phyloP scores from a whole-genome alignment of 2,329 filamentous ascomycete species.

The Pseudohalonectria lignicola region DNA sequence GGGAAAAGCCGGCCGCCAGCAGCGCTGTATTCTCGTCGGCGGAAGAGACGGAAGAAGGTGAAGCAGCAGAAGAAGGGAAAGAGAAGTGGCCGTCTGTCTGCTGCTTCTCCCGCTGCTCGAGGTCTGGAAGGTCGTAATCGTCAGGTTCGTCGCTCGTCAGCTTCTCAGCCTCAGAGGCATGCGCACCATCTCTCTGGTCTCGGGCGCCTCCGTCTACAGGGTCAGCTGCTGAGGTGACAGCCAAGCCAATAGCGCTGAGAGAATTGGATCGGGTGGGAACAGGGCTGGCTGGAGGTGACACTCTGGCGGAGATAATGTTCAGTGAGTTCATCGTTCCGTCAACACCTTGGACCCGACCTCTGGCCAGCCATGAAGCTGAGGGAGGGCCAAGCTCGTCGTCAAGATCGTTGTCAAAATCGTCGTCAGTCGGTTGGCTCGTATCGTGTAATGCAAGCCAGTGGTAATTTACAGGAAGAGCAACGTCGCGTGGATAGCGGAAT shows the following conservation, averaged over 20 bases:
- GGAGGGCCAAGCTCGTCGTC: no score
- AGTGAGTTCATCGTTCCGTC: slow-evolving; percentile 82
- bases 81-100: slow-evolving; percentile 9
- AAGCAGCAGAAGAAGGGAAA: background rate
- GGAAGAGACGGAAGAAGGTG: background rate
- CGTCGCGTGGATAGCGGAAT: no score
- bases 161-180: slow-evolving; percentile 15
- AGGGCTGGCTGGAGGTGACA: slow-evolving; percentile 50
- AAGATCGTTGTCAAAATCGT: no score
- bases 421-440: no score
- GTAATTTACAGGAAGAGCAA: no score
- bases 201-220: slow-evolving; percentile 16
- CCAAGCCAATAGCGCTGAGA: slow-evolving; percentile 39
- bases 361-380: slow-evolving; percentile 43
- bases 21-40: slow-evolving; percentile 62
- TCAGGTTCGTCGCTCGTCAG: slow-evolving; percentile 19
- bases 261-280: slow-evolving; percentile 50
- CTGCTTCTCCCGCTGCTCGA: slow-evolving; percentile 11
- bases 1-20: slow-evolving; percentile 25
- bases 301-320: slow-evolving; percentile 83
- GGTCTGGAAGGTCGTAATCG: slow-evolving; percentile 17
- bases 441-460: no score
- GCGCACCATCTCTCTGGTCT: slow-evolving; percentile 18
- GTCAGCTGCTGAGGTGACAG: slow-evolving; percentile 30
- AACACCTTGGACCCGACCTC: slow-evolving; percentile 17